Base-by-base conservation (phyloP, 768 basidiomycete species). In the Boletus sensibilis region DNA sequence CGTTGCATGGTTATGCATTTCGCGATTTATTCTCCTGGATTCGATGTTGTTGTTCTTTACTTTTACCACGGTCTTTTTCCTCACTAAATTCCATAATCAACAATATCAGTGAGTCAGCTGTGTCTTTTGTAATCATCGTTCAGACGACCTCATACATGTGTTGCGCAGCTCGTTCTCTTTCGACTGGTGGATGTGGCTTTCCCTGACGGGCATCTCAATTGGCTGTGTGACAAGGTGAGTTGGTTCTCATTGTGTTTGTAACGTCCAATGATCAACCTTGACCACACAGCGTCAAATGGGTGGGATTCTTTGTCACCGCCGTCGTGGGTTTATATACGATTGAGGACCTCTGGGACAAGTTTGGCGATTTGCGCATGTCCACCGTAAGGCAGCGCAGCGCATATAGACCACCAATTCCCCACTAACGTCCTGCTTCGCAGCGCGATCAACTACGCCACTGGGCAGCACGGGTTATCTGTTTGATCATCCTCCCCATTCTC, bases 11-110 rank as follows among this genome's bases (percentile, higher is more conserved):
- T 73, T 98, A 43, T 90, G 87, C 64, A 99, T 98, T 69, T 96
- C 94, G 29, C 86, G 96, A 25, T 99, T 99, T 72, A 94, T 98
- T 74, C 86, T 99, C 37, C 79, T 99, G 65, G 97, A 99, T 71
- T 94, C 97, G 21, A 97, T 99, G 93, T 78, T 99, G n/a, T 78
- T 99, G 34, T 97, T 96, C 81, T 98, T 99, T 78, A 98, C 97
- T 39, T 93, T 98, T 80, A 87, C 92, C 68, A 95, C 95, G 41
- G 90, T 96, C 63, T 95, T 96, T 74, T 92, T 90, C 70, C 77
- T 98, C 48, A 86, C 92, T 46, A 97, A 95, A 74, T 98, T 98
- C 76, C 94, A 98, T 70, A 97, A 97, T 69, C 92, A 98, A 72
- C 93, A 95, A 77, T 90, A 88, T 63, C 85, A 91, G 94, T 96